phyloP scores from a whole-genome alignment of 139 green algal species.

The Dunaliella primolecta region DNA sequence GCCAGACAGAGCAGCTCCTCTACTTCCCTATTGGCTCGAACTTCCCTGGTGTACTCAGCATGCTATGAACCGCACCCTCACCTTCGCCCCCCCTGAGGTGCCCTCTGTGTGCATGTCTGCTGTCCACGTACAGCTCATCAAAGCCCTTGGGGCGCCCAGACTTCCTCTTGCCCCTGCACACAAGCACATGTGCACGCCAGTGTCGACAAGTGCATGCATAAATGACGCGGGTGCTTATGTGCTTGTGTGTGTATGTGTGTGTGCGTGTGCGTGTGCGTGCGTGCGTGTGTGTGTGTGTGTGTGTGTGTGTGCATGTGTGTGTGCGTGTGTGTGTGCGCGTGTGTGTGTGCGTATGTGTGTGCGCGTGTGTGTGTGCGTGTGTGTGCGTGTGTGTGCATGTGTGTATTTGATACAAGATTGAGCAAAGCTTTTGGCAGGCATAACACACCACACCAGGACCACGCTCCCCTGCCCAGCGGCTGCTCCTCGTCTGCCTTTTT shows the following conservation, averaged over 20 bases:
- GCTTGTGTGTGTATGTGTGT: not conserved
- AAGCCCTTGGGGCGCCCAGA: not conserved
- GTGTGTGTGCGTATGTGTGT: not conserved
- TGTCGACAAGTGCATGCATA: no score
- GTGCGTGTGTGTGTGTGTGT: not conserved
- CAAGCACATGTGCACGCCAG: not conserved
- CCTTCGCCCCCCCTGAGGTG: no score
- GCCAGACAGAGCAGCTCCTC: no score
- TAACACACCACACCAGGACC: not conserved
- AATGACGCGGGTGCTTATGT: not conserved
- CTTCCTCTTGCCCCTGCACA: not conserved
- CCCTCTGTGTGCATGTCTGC: no score
- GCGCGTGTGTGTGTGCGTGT: not conserved
- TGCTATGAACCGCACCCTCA: no score
- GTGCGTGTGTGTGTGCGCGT: not conserved
- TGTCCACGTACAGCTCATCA: not conserved
- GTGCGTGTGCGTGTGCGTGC: not conserved
- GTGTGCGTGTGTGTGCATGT: not conserved
- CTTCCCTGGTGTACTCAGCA: no score
- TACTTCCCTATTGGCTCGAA: no score
- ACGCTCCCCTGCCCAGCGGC: not conserved
- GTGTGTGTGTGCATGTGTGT: not conserved
- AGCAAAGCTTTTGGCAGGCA: not conserved
- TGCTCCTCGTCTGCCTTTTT: no score
- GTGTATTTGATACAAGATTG: not conserved